Conservation (phyloP, 2,329 filamentous ascomycete genomes). For the Botrytis cinerea region DNA sequence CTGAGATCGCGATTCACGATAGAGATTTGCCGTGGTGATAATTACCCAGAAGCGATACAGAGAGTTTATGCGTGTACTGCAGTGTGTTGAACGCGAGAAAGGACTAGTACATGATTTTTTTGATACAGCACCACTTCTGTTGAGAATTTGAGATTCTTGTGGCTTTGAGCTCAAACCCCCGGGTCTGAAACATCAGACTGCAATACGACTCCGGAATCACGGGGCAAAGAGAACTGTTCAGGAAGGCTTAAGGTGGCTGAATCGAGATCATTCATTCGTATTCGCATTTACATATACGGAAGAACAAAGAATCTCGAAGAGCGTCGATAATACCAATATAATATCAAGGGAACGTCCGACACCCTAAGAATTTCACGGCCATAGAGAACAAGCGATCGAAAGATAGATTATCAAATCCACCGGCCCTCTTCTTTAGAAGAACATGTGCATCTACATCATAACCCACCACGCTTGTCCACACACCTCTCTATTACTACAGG, state of each 20-base stretch:
- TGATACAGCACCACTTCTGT: neutral
- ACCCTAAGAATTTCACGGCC: conserved; percentile 46
- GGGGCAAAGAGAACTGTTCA: neutral
- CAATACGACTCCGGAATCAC: neutral
- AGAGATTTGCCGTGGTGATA: neutral
- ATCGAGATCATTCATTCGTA: neutral
- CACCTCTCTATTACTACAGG: neutral
- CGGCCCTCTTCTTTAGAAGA: neutral
- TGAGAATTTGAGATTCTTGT: neutral
- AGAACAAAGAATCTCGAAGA: neutral
- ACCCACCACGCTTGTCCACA: neutral
- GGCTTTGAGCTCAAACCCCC: neutral
- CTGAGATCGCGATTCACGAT: neutral
- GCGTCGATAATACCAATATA: neutral
- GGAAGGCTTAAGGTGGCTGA: neutral
- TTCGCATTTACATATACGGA: neutral
- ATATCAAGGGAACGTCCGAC: neutral
- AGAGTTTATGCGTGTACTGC: neutral
- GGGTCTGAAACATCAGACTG: neutral
- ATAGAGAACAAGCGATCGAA: conserved; percentile 44
- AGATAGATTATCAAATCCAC: neutral
- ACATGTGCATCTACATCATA: conserved; percentile 9
- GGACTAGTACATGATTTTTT: neutral
- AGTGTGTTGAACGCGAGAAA: neutral
- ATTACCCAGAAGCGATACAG: neutral